These are phyloP conservation scores for Penicillium sp. DNA, from an alignment of 2,329 filamentous ascomycete genomes.

Conservation along the genomic window DNA sequence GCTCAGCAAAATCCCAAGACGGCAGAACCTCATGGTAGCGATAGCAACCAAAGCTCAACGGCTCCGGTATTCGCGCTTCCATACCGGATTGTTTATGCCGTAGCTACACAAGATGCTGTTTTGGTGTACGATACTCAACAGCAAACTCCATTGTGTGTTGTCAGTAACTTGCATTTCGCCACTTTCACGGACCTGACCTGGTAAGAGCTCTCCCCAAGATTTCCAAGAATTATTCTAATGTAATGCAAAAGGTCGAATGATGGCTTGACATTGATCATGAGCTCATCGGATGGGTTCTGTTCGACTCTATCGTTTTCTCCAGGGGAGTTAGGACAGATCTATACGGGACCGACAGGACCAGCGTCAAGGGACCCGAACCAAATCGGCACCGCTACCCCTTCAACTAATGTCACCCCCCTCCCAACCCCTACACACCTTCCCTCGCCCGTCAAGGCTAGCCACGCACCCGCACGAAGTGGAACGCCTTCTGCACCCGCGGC, in stretches of 20 bases:
- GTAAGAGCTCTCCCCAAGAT: slow-evolving; percentile 57
- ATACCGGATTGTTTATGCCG: slow-evolving; percentile 94
- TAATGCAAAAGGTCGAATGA: slow-evolving; percentile 69
- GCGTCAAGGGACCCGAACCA: slow-evolving; percentile 35
- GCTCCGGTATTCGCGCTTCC: slow-evolving; percentile 75
- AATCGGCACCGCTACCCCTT: slow-evolving; percentile 49
- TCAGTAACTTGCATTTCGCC: slow-evolving; percentile 95
- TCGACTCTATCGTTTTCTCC: slow-evolving; percentile 83
- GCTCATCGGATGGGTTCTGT: slow-evolving; percentile 98
- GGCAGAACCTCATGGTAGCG: slow-evolving; percentile 54
- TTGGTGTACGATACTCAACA: slow-evolving; percentile 97
- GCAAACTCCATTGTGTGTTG: slow-evolving; percentile 86
- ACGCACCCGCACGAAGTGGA: slow-evolving; percentile 56
- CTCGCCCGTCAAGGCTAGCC: slow-evolving; percentile 61
- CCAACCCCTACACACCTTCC: slow-evolving; percentile 69
- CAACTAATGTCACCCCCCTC: slow-evolving; percentile 69
- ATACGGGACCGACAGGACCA: slow-evolving; percentile 61
- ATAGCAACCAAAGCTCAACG: slow-evolving; percentile 59
- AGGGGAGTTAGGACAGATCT: slow-evolving; percentile 82
- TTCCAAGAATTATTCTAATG: slow-evolving; percentile 30
- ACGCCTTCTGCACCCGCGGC: slow-evolving; percentile 59
- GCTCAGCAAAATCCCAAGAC: slow-evolving; percentile 59
- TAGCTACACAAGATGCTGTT: slow-evolving; percentile 94
- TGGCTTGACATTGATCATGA: slow-evolving; percentile 81
- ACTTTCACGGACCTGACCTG: slow-evolving; percentile 96